Conservation (phyloP, 768 basidiomycete genomes). For the Pisolithus sp. region DNA sequence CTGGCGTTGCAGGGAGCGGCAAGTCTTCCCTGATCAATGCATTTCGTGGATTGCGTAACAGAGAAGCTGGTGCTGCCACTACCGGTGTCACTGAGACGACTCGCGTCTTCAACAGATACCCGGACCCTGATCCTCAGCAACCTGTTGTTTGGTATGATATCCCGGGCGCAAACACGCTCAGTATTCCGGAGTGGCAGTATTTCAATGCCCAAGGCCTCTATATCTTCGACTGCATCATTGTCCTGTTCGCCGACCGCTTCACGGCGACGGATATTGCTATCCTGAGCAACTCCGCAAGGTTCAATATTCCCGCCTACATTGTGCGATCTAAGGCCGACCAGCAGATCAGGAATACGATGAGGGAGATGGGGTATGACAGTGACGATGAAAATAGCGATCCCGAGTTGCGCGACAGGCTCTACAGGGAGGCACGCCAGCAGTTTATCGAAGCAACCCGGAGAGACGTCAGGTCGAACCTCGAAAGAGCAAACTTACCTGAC, state of each 20-base stretch:
- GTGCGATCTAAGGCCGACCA: conserved; percentile 29
- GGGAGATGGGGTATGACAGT: conserved; percentile 15
- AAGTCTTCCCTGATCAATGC: conserved; percentile 34
- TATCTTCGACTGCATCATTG: conserved; percentile 28
- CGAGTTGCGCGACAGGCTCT: too few species aligned
- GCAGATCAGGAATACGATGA: conserved; percentile 22
- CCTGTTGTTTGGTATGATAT: conserved; percentile 31
- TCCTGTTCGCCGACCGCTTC: conserved; percentile 29
- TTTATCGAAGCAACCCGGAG: conserved; percentile 9
- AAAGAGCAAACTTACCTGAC: conserved; percentile 4
- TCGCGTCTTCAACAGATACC: conserved; percentile 16
- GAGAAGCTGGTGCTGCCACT: conserved; percentile 17
- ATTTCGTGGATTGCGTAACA: conserved; percentile 24
- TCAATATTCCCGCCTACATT: conserved; percentile 28
- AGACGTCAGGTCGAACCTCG: conserved; percentile 3
- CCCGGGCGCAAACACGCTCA: conserved; percentile 30
- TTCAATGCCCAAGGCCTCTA: conserved; percentile 32
- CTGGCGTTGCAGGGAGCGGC: conserved; percentile 28
- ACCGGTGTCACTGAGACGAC: conserved; percentile 27
- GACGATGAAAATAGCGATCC: conserved; percentile 12
- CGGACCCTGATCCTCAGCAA: conserved; percentile 11
- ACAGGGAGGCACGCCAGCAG: not conserved
- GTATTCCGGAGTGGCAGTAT: conserved; percentile 29
- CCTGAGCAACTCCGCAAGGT: conserved; percentile 23
- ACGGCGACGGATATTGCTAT: conserved; percentile 29